Evolutionary conservation across 495 filamentous ascomycete species (phyloP).

Genomic region (Thermothielavioides terrestris): DNA sequence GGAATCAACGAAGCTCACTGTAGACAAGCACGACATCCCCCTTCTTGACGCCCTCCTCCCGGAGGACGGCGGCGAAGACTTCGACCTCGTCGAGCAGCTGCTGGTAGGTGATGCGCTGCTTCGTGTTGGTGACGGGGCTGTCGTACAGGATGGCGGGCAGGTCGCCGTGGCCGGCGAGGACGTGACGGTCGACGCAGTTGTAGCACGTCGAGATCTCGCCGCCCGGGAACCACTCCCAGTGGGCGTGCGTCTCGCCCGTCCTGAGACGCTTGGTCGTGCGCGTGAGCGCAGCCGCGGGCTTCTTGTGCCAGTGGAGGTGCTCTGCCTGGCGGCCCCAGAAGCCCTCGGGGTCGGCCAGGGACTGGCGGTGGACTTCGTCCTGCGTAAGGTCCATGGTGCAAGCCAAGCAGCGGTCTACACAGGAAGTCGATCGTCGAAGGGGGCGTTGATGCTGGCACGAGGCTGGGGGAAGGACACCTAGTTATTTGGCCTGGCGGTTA

Average conservation of each 20-base stretch:
- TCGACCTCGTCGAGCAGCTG: conserved; percentile 78
- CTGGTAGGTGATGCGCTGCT: conserved; percentile 62
- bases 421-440: neutral
- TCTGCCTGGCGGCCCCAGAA: conserved; percentile 75
- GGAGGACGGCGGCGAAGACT: conserved; percentile 69
- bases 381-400: conserved; percentile 32
- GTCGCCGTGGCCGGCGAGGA: conserved; percentile 63
- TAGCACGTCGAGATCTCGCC: conserved; percentile 85
- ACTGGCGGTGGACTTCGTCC: conserved; percentile 44
- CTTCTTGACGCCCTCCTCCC: conserved; percentile 73
- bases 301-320: conserved; percentile 71
- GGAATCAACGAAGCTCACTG: conserved; percentile 45
- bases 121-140: conserved; percentile 70
- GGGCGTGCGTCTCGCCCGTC: conserved; percentile 34
- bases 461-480: neutral
- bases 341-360: conserved; percentile 50
- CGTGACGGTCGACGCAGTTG: conserved; percentile 87
- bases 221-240: conserved; percentile 81
- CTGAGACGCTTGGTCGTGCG: conserved; percentile 34
- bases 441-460: too few relatives aligned
- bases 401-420: neutral
- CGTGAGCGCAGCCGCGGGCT: conserved; percentile 44
- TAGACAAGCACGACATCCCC: conserved; percentile 92
- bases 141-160: conserved; percentile 77
- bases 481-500: neutral